Conservation (phyloP, 768 basidiomycete species). For the Calocera viscosa region DNA sequence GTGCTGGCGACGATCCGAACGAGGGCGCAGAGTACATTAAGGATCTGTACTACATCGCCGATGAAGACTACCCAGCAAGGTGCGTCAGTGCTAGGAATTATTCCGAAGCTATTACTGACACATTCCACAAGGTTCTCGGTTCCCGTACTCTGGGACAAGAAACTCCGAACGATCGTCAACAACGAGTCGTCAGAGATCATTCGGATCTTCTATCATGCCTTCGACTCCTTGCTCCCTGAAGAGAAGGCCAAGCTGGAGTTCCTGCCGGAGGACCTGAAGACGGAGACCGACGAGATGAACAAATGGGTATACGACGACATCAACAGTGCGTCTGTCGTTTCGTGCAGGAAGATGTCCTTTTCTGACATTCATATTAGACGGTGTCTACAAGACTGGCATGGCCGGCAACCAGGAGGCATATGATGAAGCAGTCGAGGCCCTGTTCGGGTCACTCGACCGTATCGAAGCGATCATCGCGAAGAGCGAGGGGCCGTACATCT, state of each 20-base stretch:
- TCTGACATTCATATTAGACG: neutral
- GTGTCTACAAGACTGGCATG: constrained; percentile 32
- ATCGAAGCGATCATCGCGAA: constrained; percentile 29
- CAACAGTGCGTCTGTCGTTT: neutral
- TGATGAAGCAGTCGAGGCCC: constrained; percentile 28
- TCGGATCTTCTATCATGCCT: constrained; percentile 29
- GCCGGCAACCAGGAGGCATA: constrained; percentile 35
- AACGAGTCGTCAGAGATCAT: constrained; percentile 34
- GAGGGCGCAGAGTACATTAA: constrained; percentile 25
- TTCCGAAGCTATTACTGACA: too few relatives aligned
- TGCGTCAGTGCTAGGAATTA: neutral
- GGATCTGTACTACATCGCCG: constrained; percentile 32
- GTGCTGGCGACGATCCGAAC: constrained; percentile 27
- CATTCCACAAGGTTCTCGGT: constrained; percentile 18
- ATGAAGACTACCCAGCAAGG: constrained; percentile 27
- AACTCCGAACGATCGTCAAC: constrained; percentile 32
- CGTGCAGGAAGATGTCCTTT: neutral
- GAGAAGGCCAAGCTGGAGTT: constrained; percentile 25
- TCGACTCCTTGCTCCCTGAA: constrained; percentile 24
- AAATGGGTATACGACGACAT: constrained; percentile 29
- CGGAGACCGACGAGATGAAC: constrained; percentile 33
- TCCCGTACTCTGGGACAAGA: constrained; percentile 33
- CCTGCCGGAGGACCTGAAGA: constrained; percentile 30
- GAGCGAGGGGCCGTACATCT: constrained; percentile 28
- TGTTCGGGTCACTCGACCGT: constrained; percentile 27